Percentiles rank a stretch among this genome's conserved stretches.
phyloP scores from a whole-genome alignment of 1,139 yeast genomes.

The Yamadazyma membranifaciens region DNA sequence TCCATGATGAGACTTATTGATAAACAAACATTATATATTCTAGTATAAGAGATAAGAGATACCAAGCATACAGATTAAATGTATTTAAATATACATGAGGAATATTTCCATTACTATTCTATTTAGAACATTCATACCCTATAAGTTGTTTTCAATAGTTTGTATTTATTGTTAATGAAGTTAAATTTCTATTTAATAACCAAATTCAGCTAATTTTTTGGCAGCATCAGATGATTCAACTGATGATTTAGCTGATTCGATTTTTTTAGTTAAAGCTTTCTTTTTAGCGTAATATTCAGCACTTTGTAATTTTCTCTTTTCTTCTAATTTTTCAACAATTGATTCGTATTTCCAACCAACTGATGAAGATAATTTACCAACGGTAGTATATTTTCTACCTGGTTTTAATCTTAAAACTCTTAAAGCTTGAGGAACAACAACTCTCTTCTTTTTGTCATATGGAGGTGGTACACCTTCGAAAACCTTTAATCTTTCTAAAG shows the following conservation, averaged over 20 bases:
- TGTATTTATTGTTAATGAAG: not conserved
- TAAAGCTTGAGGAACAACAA: conserved; percentile 99
- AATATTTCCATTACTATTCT: conserved; percentile 8
- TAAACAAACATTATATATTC: too few species aligned
- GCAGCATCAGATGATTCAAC: conserved; percentile 75
- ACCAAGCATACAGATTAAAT: conserved; percentile 3
- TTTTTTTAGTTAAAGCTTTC: conserved; percentile 93
- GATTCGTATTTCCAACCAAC: conserved; percentile 99
- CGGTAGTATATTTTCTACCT: conserved; percentile 99
- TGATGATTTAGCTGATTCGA: conserved; percentile 79
- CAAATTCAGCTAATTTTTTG: conserved; percentile 73
- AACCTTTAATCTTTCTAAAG: conserved; percentile 98
- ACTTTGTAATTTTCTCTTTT: conserved; percentile 98
- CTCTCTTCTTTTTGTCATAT: conserved; percentile 99
- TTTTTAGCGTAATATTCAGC: conserved; percentile 99
- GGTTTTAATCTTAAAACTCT: conserved; percentile 99
- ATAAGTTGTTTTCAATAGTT: conserved; percentile 1
- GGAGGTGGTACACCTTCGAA: conserved; percentile 99
- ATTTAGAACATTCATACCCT: conserved; percentile 7
- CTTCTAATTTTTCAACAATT: conserved; percentile 96
- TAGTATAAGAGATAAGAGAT: not conserved
- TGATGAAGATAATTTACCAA: conserved; percentile 92
- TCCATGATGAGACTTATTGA: not conserved
- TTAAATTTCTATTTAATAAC: conserved; percentile 53
- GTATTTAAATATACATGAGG: conserved; percentile 11